Evolutionary conservation across 164 flowering plant genomes (phyloP), one percentile per base, ranked within the genome.

Genomic region (Litsea cubeba): DNA sequence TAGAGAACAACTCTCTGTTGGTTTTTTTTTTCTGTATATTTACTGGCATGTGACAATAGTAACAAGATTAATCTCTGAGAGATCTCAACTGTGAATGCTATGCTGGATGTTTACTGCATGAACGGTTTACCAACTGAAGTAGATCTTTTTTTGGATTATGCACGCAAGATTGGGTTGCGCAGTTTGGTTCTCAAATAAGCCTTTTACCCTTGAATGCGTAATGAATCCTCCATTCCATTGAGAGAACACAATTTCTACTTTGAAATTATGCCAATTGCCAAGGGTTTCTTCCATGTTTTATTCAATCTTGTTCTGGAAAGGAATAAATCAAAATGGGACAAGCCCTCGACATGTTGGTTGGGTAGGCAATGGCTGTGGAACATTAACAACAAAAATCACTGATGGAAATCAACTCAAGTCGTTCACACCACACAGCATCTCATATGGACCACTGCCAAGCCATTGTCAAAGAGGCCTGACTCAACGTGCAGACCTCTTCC

Each of bases 91-190:
- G 72, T 95, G 23, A 93, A 95, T 87, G 87, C 89, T 1, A 93
- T 92, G 95, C 92, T 95, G 71, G 94, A 93, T 66, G 98, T 81
- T 15, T 95, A 95, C 77, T 93, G 98, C 84, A 83, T 77, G 82
- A 95, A 88, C 78, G 85, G 86, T 62, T 83, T 93, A 72, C 91
- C 85, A 5, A 46, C 71, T 66, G 96, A 95, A 86, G 99, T 98
- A 10, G 82, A 89, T 74, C 25, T 66, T 65, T 87, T 90, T 32
- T 84, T 93, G 72, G 87, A 88, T 51, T 79, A 74, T 74, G 88
- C 87, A 14, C 75, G 75, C 51, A 67, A 32, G 2, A 71, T 74
- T 2, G 80, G 87, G 51, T 75, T 88, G 26, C 50, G 40, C 32
- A 30, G 32, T 4, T 30, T 30, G 32, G 0, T 1, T 30, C 32